Evolutionary conservation across 768 basidiomycete species (phyloP).

Genomic region (Lentinula sp.): DNA sequence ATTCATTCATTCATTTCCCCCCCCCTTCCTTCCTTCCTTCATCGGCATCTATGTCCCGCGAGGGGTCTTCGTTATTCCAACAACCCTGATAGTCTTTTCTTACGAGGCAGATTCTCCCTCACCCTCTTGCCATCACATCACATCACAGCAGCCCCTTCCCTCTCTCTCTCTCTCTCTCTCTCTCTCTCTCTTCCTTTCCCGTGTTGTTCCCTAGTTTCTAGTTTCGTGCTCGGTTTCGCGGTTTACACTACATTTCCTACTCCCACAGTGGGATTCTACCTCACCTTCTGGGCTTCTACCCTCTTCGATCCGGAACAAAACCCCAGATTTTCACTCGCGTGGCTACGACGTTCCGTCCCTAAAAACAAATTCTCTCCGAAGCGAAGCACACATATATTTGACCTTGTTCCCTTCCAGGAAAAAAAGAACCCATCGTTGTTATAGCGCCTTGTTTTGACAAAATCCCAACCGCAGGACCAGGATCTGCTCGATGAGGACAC

Average conservation of each 20-base stretch:
- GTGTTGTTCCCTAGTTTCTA: not conserved
- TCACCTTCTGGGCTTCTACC: not conserved
- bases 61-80: not conserved
- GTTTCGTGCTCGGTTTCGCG: not conserved
- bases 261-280: slow-evolving; percentile 1
- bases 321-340: not conserved
- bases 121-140: not conserved
- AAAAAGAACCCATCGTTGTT: not conserved
- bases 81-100: not conserved
- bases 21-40: too few relatives aligned
- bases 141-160: too few relatives aligned
- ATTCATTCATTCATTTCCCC: too few relatives aligned
- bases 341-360: not conserved
- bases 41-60: not conserved
- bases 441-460: not conserved
- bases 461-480: not conserved
- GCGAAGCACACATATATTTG: too few relatives aligned
- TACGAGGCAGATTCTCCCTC: not conserved
- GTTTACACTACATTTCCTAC: too few relatives aligned
- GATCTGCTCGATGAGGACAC: not conserved
- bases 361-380: not conserved
- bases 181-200: too few relatives aligned
- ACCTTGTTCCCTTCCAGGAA: slow-evolving; percentile 1
- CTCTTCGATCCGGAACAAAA: not conserved
- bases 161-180: too few relatives aligned